phyloP scores from a whole-genome alignment of 352 stramenopile genomes.

The Pelagophyceae sp. region DNA sequence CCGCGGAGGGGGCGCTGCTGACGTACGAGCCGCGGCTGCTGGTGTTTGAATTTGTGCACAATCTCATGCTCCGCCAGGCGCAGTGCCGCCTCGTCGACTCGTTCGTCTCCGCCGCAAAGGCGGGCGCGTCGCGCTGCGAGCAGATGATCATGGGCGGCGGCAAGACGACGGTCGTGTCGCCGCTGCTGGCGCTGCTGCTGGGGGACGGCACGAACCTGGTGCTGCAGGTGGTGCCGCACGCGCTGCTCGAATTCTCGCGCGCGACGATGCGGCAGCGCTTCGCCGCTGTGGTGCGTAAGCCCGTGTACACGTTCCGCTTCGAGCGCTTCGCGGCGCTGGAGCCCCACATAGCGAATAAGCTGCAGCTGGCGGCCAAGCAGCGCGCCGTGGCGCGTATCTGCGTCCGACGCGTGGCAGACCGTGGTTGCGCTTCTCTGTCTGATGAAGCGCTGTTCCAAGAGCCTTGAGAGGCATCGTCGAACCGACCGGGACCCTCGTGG shows the following conservation, averaged over 20 bases:
- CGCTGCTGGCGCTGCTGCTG: constrained; percentile 94
- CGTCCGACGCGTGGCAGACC: no score
- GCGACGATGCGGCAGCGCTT: constrained; percentile 95
- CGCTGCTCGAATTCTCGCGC: constrained; percentile 94
- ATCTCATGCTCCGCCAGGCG: constrained; percentile 87
- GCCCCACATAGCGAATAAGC: constrained; percentile 65
- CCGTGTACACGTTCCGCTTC: constrained; percentile 98
- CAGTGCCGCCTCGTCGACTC: constrained; percentile 98
- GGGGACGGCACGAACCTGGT: constrained; percentile 87
- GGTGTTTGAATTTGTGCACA: constrained; percentile 99
- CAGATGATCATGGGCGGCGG: constrained; percentile 99
- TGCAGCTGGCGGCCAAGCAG: constrained; percentile 75
- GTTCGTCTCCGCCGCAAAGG: constrained; percentile 76
- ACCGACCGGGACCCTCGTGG: no score
- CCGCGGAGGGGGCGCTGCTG: constrained; percentile 38
- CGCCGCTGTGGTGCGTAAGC: constrained; percentile 91
- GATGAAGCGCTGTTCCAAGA: no score
- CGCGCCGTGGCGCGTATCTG: no score
- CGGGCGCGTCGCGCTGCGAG: constrained; percentile 66
- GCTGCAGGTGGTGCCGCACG: constrained; percentile 92
- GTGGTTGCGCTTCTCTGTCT: no score
- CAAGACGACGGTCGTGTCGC: constrained; percentile 98
- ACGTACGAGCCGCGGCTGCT: constrained; percentile 93
- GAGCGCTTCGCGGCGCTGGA: constrained; percentile 82
- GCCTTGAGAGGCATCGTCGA: no score